Conservation (phyloP, 1,284 basidiomycete species). For the Sutorius eximius region DNA sequence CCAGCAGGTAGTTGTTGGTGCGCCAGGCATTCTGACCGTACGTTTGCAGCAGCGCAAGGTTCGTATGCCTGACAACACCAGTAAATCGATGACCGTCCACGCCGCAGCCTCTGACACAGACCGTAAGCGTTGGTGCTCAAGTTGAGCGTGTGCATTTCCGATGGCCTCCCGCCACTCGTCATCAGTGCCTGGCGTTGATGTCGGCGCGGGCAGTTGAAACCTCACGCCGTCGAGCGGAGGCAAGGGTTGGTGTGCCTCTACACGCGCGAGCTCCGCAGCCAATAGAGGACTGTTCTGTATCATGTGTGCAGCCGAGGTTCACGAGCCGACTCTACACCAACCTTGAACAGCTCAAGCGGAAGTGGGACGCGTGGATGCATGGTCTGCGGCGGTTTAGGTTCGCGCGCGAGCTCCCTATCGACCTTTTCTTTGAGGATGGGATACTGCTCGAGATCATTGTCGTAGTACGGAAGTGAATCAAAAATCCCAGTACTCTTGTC, state of each 20-base stretch:
- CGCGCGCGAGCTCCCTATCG: conserved; percentile 67
- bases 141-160: conserved; percentile 78
- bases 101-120: conserved; percentile 37
- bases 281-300: conserved; percentile 63
- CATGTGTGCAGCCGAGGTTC: conserved; percentile 12
- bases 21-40: conserved; percentile 92
- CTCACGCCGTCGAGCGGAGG: conserved; percentile 76
- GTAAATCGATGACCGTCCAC: neutral
- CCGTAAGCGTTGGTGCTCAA: conserved; percentile 89
- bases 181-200: conserved; percentile 60
- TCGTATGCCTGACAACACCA: conserved; percentile 64
- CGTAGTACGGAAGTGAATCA: conserved; percentile 93
- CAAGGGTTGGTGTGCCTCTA: conserved; percentile 70
- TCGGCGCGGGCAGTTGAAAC: conserved; percentile 77
- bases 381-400: conserved; percentile 54
- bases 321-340: conserved; percentile 36
- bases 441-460: conserved; percentile 84
- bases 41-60: conserved; percentile 80
- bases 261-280: conserved; percentile 69
- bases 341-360: conserved; percentile 65
- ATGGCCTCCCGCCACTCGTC: conserved; percentile 81
- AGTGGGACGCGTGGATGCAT: conserved; percentile 76
- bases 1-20: conserved; percentile 86
- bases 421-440: conserved; percentile 73
- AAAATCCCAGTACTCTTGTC: conserved; percentile 41